Conservation (phyloP, 176 grass and related monocot genomes). For the Secale cereale region DNA sequence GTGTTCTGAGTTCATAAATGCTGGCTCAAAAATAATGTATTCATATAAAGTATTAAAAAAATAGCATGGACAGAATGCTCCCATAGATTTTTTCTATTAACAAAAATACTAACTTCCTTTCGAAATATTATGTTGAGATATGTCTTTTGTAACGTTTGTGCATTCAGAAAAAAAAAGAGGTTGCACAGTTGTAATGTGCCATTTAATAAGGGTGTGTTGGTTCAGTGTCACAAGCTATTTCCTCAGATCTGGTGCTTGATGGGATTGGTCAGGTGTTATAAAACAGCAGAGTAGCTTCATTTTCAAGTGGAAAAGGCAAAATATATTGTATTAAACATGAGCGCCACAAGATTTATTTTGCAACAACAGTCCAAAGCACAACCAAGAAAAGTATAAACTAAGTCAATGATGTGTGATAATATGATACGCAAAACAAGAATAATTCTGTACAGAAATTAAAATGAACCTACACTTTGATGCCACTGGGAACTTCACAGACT, state of each 20-base stretch:
- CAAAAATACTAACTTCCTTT: neutral
- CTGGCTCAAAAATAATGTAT: neutral
- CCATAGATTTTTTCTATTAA: neutral
- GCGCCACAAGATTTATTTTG: neutral
- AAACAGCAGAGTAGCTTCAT: neutral
- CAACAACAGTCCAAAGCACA: neutral
- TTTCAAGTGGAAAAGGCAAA: neutral
- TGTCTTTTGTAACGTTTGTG: neutral
- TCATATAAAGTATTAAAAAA: neutral
- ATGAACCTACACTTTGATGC: slow-evolving; percentile 36
- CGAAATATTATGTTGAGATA: neutral
- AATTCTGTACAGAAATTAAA: neutral
- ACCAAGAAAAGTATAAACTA: neutral
- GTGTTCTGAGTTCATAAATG: neutral
- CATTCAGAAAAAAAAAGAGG: neutral
- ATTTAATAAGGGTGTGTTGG: neutral
- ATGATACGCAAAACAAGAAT: neutral
- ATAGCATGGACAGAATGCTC: neutral
- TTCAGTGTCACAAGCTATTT: neutral
- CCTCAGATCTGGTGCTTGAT: neutral
- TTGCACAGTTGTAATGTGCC: neutral
- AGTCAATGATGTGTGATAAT: neutral
- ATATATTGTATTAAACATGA: neutral
- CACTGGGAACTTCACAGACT: slow-evolving; percentile 30
- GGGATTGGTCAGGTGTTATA: neutral